Conservation (phyloP, 129 eudicot species). For the Tagetes erecta region DNA sequence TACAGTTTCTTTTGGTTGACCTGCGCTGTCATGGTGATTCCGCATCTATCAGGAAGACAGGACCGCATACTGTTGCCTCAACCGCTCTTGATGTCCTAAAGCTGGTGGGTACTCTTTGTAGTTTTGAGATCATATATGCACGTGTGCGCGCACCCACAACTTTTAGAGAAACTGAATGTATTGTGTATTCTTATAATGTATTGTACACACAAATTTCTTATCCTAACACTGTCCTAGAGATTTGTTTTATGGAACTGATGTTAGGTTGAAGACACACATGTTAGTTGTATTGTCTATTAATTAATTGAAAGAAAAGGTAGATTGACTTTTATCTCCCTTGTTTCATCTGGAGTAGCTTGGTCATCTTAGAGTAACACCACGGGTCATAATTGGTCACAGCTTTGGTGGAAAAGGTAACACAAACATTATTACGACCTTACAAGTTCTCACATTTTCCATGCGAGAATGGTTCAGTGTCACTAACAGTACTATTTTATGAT, state of each 20-base stretch:
- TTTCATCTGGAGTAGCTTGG: slow-evolving; percentile 64
- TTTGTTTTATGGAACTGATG: background rate
- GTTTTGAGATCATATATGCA: slow-evolving; percentile 6
- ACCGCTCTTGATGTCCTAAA: slow-evolving; percentile 93
- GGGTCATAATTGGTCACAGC: slow-evolving; percentile 95
- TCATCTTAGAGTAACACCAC: slow-evolving; percentile 75
- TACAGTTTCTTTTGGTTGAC: slow-evolving; percentile 76
- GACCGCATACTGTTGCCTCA: slow-evolving; percentile 77
- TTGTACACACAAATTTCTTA: background rate
- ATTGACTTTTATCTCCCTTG: slow-evolving; percentile 8
- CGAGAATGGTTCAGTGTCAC: background rate
- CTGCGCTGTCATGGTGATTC: slow-evolving; percentile 98
- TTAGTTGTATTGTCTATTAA: background rate
- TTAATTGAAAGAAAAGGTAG: slow-evolving; percentile 12
- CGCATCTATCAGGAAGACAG: slow-evolving; percentile 63
- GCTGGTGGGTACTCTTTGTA: slow-evolving; percentile 53
- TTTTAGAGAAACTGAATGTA: background rate
- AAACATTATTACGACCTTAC: slow-evolving; percentile 2
- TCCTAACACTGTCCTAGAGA: background rate
- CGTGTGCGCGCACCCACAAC: background rate
- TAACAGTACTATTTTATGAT: slow-evolving; percentile 22
- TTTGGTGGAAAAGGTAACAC: slow-evolving; percentile 94
- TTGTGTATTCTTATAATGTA: background rate
- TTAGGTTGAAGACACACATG: background rate
- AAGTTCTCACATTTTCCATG: slow-evolving; percentile 12